Percentiles rank a stretch among this genome's conserved stretches.
These are phyloP conservation scores for Gossypium trilobum DNA, from an alignment of 441 rosid genomes.

Conservation along the genomic window DNA sequence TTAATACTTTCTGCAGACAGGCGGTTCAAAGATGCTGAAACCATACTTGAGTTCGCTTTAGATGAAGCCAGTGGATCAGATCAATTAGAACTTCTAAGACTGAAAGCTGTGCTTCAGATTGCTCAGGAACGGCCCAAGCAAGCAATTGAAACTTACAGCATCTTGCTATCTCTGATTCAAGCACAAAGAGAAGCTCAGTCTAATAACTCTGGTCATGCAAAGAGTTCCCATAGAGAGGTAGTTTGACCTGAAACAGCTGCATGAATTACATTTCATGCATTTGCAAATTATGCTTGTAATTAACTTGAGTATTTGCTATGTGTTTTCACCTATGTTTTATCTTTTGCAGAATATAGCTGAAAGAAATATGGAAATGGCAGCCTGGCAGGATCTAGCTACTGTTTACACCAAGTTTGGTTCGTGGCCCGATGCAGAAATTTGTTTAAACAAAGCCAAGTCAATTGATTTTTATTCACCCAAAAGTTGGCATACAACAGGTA, in stretches of 20 bases:
- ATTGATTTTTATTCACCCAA: constrained; percentile 52
- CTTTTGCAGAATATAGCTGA: constrained; percentile 34
- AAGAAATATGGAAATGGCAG: constrained; percentile 47
- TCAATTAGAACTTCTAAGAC: constrained; percentile 63
- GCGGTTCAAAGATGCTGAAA: constrained; percentile 67
- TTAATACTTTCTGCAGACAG: constrained; percentile 62
- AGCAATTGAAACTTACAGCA: constrained; percentile 80
- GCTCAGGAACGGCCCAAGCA: constrained; percentile 73
- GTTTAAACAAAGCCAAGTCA: constrained; percentile 62
- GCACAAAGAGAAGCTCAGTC: constrained; percentile 50
- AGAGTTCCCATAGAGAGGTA: constrained; percentile 28
- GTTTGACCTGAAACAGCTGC: not conserved
- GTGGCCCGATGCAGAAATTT: constrained; percentile 63
- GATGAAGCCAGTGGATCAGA: constrained; percentile 63
- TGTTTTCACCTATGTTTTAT: constrained; percentile 9
- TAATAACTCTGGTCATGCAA: constrained; percentile 27
- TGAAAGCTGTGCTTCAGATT: constrained; percentile 69
- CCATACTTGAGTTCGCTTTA: constrained; percentile 53
- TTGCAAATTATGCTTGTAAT: not conserved
- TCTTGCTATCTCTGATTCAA: constrained; percentile 58
- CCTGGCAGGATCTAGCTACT: constrained; percentile 75
- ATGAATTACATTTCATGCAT: not conserved
- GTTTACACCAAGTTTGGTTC: constrained; percentile 55
- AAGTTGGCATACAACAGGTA: constrained; percentile 77
- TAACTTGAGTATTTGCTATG: not conserved